Percentiles rank a stretch among this genome's conserved stretches.
Conservation (phyloP, 305 asterid genomes). For the Ilex paraguariensis region DNA sequence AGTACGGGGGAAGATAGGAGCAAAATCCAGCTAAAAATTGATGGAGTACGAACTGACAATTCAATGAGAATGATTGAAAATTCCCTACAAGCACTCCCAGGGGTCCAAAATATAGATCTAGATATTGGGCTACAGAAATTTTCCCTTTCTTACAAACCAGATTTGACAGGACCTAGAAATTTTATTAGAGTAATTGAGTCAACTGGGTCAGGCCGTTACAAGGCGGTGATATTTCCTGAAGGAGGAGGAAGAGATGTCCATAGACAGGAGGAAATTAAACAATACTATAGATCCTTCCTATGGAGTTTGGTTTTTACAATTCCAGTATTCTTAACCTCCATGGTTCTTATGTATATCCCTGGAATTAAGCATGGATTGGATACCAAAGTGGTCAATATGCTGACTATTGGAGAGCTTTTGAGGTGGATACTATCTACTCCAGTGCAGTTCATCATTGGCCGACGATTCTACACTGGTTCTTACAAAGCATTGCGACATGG, state of each 20-base stretch:
- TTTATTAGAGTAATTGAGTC: constrained; percentile 55
- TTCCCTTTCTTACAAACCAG: constrained; percentile 60
- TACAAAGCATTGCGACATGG: constrained; percentile 59
- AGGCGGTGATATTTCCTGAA: constrained; percentile 66
- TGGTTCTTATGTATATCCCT: constrained; percentile 80
- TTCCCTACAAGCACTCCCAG: constrained; percentile 64
- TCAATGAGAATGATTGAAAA: constrained; percentile 45
- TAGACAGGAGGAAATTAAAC: constrained; percentile 41
- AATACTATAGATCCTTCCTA: constrained; percentile 41
- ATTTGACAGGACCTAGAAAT: constrained; percentile 72
- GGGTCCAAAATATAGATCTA: constrained; percentile 46
- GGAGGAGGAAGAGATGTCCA: constrained; percentile 39
- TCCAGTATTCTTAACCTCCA: constrained; percentile 65
- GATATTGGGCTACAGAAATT: constrained; percentile 40
- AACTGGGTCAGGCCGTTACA: constrained; percentile 50
- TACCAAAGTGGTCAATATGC: constrained; percentile 50
- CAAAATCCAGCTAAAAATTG: constrained; percentile 58
- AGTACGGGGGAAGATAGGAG: constrained; percentile 55
- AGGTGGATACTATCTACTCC: constrained; percentile 73
- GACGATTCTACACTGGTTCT: constrained; percentile 69
- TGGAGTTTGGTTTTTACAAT: constrained; percentile 71
- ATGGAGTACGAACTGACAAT: constrained; percentile 38
- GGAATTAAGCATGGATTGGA: constrained; percentile 44
- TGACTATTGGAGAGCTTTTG: constrained; percentile 44
- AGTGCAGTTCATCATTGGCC: constrained; percentile 77